phyloP scores from a whole-genome alignment of 2,329 filamentous ascomycete genomes.

The Colletotrichum abscissum region DNA sequence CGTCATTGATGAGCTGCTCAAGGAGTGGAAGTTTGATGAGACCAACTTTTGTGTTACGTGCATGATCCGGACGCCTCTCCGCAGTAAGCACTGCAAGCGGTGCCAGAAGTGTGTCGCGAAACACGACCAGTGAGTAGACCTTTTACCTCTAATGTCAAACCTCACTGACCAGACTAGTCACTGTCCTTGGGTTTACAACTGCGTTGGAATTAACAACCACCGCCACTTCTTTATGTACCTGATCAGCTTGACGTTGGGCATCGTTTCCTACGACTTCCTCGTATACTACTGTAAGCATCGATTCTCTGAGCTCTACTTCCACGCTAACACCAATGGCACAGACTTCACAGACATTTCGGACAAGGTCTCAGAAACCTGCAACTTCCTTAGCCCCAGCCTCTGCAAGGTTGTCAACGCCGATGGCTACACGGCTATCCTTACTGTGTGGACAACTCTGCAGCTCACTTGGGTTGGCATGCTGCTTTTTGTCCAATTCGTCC shows the following conservation, averaged over 20 bases:
- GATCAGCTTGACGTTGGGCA: constrained; percentile 79
- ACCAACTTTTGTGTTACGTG: constrained; percentile 93
- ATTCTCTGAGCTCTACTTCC: too few species aligned
- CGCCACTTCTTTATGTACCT: constrained; percentile 96
- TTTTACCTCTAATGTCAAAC: neutral
- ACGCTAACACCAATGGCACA: constrained; percentile 49
- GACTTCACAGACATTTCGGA: constrained; percentile 72
- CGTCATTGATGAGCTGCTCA: constrained; percentile 87
- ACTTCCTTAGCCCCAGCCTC: constrained; percentile 77
- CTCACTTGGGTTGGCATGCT: constrained; percentile 98
- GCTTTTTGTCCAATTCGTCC: constrained; percentile 90
- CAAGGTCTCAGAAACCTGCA: constrained; percentile 70
- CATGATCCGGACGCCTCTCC: constrained; percentile 91
- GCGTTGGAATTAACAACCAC: constrained; percentile 94
- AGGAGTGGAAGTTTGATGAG: constrained; percentile 91
- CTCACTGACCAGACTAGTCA: constrained; percentile 67
- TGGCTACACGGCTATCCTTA: constrained; percentile 83
- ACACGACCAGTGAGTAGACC: constrained; percentile 85
- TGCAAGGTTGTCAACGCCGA: constrained; percentile 85
- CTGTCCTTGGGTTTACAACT: constrained; percentile 98
- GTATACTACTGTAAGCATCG: constrained; percentile 81
- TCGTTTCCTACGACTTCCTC: constrained; percentile 78
- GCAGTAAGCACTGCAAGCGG: constrained; percentile 94
- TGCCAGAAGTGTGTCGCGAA: constrained; percentile 95
- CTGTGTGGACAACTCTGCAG: constrained; percentile 84